phyloP scores from a whole-genome alignment of 2,329 filamentous ascomycete genomes.

The Spiromastix sp. region DNA sequence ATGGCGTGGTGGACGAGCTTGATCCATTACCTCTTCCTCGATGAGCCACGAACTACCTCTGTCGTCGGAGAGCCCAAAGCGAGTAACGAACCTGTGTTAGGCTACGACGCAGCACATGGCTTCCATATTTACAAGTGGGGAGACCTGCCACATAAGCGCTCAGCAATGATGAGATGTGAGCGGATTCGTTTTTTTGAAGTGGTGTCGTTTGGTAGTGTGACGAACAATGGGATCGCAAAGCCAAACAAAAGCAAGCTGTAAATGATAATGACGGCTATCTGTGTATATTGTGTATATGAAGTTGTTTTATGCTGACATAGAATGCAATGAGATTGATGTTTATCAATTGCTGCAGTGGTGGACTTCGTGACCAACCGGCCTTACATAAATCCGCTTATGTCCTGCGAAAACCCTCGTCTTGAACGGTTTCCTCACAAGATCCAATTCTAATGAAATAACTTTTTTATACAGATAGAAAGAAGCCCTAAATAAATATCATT shows the following conservation, averaged over 20 bases:
- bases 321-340: neutral
- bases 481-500: no score
- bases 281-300: no score
- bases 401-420: no score
- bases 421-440: no score
- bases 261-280: slow-evolving; percentile 1
- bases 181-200: slow-evolving; percentile 62
- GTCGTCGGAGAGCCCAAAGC: slow-evolving; percentile 58
- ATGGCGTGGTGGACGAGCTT: slow-evolving; percentile 48
- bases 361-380: neutral
- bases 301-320: neutral
- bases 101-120: slow-evolving; percentile 65
- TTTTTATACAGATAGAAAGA: no score
- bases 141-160: slow-evolving; percentile 62
- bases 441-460: no score
- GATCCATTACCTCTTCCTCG: slow-evolving; percentile 51
- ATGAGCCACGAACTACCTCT: slow-evolving; percentile 45
- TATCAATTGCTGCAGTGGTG: no score
- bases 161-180: slow-evolving; percentile 54
- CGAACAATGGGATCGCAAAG: slow-evolving; percentile 15
- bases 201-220: slow-evolving; percentile 27
- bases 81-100: slow-evolving; percentile 58
- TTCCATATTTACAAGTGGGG: slow-evolving; percentile 63
- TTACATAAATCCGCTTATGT: no score
- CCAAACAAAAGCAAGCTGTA: slow-evolving; percentile 15